phyloP scores from a whole-genome alignment of 2,329 filamentous ascomycete species.

The Tolypocladium inflatum region DNA sequence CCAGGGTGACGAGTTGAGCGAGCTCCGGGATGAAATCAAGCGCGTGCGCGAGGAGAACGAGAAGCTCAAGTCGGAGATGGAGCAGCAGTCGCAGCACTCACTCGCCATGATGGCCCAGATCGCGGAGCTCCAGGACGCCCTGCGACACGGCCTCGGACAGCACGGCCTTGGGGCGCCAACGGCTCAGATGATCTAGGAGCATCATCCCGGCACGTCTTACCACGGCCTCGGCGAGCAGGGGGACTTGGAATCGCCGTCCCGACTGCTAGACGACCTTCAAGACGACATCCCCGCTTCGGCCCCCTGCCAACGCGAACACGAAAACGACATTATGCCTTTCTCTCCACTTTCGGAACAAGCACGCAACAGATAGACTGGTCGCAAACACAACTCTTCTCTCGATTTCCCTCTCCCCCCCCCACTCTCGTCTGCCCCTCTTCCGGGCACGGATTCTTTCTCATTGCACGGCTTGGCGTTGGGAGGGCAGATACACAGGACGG shows the following conservation, averaged over 20 bases:
- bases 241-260: not conserved
- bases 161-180: constrained; percentile 26
- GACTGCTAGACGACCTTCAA: not conserved
- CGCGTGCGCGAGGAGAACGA: constrained; percentile 56
- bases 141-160: constrained; percentile 24
- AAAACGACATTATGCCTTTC: not conserved
- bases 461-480: not conserved
- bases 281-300: not conserved
- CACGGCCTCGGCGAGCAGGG: not conserved
- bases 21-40: constrained; percentile 57
- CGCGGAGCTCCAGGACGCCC: constrained; percentile 32
- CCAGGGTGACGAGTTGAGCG: constrained; percentile 37
- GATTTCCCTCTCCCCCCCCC: constrained; percentile 1
- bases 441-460: constrained; percentile 2
- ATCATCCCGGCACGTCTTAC: constrained; percentile 1
- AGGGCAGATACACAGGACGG: not conserved
- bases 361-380: not conserved
- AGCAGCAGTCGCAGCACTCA: constrained; percentile 37
- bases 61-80: constrained; percentile 42
- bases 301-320: not conserved
- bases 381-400: not conserved
- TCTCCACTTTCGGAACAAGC: not conserved
- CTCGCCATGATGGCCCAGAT: constrained; percentile 40
- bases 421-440: constrained; percentile 1
- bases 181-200: constrained; percentile 29